Base-by-base conservation (phyloP, 192 early-diverging fungal genomes). In the Obelidium mucronatum region DNA sequence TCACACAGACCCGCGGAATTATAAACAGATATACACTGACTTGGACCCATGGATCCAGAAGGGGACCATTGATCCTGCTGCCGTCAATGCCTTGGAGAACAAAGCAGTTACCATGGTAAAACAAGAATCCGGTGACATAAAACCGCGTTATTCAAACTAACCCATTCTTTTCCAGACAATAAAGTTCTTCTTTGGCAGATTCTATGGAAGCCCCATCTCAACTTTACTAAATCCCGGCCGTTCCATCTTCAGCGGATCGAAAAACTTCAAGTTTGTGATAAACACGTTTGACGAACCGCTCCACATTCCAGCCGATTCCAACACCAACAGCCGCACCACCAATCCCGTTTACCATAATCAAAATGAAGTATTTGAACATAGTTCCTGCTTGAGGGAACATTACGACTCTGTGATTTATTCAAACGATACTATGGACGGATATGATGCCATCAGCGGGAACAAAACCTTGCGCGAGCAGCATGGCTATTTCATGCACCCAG, bases 1-100 rank as follows among this genome's bases (percentile, higher is more conserved):
- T 48, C 11, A 48, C 8, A 48, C 44, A 48, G 44, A 48, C 19
- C 8, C 44, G 19, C 8, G 44, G 8, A 19, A 6, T 6, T 48
- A 60, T 60, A 33, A 26, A 13, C 62, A 64, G 40, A 64, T 64
- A 31, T 64, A 64, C 62, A 64, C 26, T 13, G 62, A 64, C 33
- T 33, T 64, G 17, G 62, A 64, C 31, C 39, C 34, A 17, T 64
- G 62, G 62, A 34, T 64, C 24, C 5, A 37, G 35, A 36, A 22
- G 34, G 62, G 62, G 5, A 24, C 13, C 8, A 58, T 58, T 26
- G 55, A 58, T 26, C 24, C 55, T 22, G 22, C 8, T 13, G 8
- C 48, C 48, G 48, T 51, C 48, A 51, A 8, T 22, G 22, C 8
- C 8, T 22, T 51, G 11, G 22, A 51, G 48, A 51, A 13, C 22